Base-by-base conservation (phyloP, 2,329 filamentous ascomycete genomes). In the Bipolaris bicolor region DNA sequence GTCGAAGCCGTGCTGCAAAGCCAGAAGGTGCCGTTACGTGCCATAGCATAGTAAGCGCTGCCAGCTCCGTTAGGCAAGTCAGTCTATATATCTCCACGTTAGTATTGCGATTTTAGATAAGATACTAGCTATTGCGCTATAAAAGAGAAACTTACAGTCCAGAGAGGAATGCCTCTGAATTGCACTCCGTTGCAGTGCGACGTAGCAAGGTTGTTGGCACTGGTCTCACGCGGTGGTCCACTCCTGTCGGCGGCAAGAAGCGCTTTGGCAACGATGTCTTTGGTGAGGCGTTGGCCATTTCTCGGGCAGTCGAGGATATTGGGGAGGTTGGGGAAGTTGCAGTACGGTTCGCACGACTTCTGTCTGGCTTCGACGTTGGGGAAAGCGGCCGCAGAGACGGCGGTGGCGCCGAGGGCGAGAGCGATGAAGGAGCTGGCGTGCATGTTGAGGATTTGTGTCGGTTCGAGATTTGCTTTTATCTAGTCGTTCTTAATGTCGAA, bases 361-460 rank as follows among this genome's bases (percentile, higher is more conserved):
- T 24, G 22, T 24, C 22, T 24, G 22, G 22, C 22, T 7, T 24
- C 22, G 22, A 24, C 22, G 4, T 24, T 24, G 22, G 22, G 22
- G 22, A 24, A 24, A 24, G 22, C 22, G 22, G 22, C 22, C 6
- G 47, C 52, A 20, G 52, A 46, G 40, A 50, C 52, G 13, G 47
- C 52, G 33, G 33, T 33, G 4, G 52, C 52, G 47, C 52, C 52
- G 13, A 55, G 52, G 41, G 47, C 52, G 33, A 55, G 46, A 34
- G 52, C 40, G 47, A 50, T 10, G 22, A 55, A 16, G n/a, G 46
- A 45, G 46, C 24, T 45, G 39, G 52, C 52, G 47, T 55, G 52
- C 52, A 55, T 55, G 33, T 22, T 50, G n/a, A 40, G 24, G 26
- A 33, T 3, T 49, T 29, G 6, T 50, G 36, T 22, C 4, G 43